Base-by-base conservation (phyloP, 2,329 filamentous ascomycete species). In the Rhynchosporium secalis region DNA sequence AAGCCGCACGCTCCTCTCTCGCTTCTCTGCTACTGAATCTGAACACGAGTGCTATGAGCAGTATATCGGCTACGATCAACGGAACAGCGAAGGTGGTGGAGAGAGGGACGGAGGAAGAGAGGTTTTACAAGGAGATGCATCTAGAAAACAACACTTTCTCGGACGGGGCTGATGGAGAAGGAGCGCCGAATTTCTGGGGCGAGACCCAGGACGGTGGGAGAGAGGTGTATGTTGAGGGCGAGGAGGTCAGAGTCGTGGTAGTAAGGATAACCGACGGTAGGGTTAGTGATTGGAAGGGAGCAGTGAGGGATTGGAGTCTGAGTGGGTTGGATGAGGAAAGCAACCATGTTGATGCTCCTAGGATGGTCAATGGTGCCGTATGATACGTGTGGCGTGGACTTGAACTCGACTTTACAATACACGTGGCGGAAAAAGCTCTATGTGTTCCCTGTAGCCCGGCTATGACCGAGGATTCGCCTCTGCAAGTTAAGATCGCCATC, bases 211-310 rank as follows among this genome's bases (percentile, higher is more conserved):
- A 83, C 66, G 84, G 81, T 3, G 79, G 86, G 0, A 78, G 83
- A 40, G 83, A 84, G 72, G 87, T 84, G 72, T 91, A 92, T 75
- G 84, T 96, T 47, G 89, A 88, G 43, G 90, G 89, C 3, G 89
- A 92, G 72, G 90, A 95, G 74, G 92, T 96, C 1, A 83, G 90
- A 55, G 93, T 97, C 6, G 91, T 98, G 40, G 84, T 94, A 5
- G 95, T 98, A 7, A 85, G 83, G 70, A 91, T 98, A 69, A 84
- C 83, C 70, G 91, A 93, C 73, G 92, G 95, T 55, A 84, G 92
- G 71, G 96, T 96, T 71, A 92, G 90, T 68, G 95, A 96, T 75
- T 96, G 90, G 90, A 96, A 96, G 79, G 94, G 95, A n/a, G 86
- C 87, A 13, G 92, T 98, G 4, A 86, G 89, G 70, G 94, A 98